Evolutionary conservation across 495 filamentous ascomycete genomes (phyloP).

Genomic region (Pseudevernia furfuracea): DNA sequence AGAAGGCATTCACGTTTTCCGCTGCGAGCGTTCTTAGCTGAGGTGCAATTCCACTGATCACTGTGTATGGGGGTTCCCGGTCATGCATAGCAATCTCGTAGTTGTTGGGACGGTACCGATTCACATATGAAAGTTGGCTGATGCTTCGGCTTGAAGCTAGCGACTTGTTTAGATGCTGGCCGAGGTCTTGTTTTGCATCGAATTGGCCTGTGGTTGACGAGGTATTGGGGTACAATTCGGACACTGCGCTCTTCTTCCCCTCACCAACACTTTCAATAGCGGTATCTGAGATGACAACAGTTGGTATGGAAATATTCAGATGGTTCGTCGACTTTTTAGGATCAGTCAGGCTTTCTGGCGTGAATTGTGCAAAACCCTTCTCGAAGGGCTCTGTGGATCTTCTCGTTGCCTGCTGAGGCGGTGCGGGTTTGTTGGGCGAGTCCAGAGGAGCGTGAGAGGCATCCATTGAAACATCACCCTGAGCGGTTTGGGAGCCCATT

Average conservation of each 20-base stretch:
- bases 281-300: background rate
- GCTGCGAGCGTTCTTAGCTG: background rate
- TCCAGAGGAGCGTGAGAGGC: background rate
- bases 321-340: background rate
- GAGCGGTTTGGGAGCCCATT: background rate
- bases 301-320: background rate
- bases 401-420: too few relatives aligned
- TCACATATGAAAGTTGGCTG: background rate
- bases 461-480: background rate
- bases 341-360: background rate
- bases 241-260: accelerated
- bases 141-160: background rate
- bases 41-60: background rate
- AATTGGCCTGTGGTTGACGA: background rate
- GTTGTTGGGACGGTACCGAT: background rate
- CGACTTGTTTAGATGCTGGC: background rate
- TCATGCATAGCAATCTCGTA: background rate
- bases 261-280: background rate
- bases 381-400: background rate
- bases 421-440: background rate
- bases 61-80: background rate
- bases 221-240: background rate
- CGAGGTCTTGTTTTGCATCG: background rate
- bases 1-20: background rate
- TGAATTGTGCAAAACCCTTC: background rate